phyloP scores from a whole-genome alignment of 2,329 filamentous ascomycete genomes.

The Penicillium sclerotigenum region DNA sequence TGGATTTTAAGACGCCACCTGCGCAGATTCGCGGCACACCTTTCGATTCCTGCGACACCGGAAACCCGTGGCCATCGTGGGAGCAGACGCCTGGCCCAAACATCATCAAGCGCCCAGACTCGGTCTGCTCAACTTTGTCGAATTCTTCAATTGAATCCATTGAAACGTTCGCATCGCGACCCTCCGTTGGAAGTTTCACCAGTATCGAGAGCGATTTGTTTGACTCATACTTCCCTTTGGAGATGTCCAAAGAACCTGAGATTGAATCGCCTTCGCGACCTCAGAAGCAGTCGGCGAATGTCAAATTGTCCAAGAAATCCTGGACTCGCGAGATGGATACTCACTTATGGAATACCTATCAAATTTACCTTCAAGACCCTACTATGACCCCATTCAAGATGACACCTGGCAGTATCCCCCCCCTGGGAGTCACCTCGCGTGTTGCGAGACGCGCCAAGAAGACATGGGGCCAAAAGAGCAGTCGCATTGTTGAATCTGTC shows the following conservation, averaged over 20 bases:
- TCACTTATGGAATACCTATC: conserved; percentile 65
- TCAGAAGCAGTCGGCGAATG: conserved; percentile 26
- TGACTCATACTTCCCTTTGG: conserved; percentile 54
- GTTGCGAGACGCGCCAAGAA: conserved; percentile 61
- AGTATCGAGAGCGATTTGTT: conserved; percentile 58
- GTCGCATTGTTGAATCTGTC: conserved; percentile 23
- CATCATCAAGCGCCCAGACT: conserved; percentile 54
- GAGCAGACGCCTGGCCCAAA: conserved; percentile 38
- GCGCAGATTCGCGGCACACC: conserved; percentile 44
- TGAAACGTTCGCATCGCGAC: conserved; percentile 55
- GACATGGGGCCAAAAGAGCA: conserved; percentile 54
- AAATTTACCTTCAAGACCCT: conserved; percentile 63
- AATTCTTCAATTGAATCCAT: conserved; percentile 62
- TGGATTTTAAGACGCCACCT: conserved; percentile 44
- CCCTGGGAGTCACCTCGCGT: conserved; percentile 62
- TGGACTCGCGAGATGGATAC: conserved; percentile 65
- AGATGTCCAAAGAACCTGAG: conserved; percentile 37
- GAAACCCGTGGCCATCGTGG: conserved; percentile 31
- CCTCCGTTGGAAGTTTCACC: conserved; percentile 59
- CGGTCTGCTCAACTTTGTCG: conserved; percentile 57
- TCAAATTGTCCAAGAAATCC: conserved; percentile 23
- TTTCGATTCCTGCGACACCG: conserved; percentile 30
- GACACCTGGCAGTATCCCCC: conserved; percentile 61
- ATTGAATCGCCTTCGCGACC: conserved; percentile 40
- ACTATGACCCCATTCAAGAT: conserved; percentile 66